Percentiles rank a stretch among this genome's conserved stretches.
These are phyloP conservation scores for Verbascum thapsus DNA, from an alignment of 257 asterid genomes.

Conservation along the genomic window DNA sequence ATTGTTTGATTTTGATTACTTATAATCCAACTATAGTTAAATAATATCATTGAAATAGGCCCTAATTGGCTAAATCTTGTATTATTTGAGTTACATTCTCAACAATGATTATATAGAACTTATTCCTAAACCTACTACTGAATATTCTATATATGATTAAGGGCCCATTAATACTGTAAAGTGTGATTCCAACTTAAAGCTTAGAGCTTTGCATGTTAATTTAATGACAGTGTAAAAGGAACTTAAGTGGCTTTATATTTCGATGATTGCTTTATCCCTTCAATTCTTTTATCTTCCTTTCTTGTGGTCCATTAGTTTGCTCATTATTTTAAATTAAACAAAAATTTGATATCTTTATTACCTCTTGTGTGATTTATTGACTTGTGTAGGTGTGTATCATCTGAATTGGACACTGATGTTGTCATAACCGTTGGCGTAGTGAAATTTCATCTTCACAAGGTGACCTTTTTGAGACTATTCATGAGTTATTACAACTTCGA, in stretches of 20 bases:
- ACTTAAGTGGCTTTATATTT: slow-evolving; percentile 31
- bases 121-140: slow-evolving; percentile 31
- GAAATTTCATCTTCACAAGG: slow-evolving; percentile 91
- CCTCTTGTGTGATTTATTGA: slow-evolving; percentile 10
- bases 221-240: slow-evolving; percentile 11
- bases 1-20: slow-evolving; percentile 37
- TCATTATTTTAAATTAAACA: background rate
- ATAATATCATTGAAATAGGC: slow-evolving; percentile 28
- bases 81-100: slow-evolving; percentile 34
- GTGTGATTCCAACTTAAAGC: slow-evolving; percentile 34
- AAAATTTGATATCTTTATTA: background rate
- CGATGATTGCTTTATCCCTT: slow-evolving; percentile 38
- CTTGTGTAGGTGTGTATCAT: slow-evolving; percentile 60
- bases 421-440: slow-evolving; percentile 58
- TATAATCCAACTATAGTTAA: slow-evolving; percentile 45
- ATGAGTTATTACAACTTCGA: background rate
- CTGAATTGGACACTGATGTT: slow-evolving; percentile 81
- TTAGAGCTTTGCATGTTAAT: slow-evolving; percentile 25
- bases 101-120: slow-evolving; percentile 27
- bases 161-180: slow-evolving; percentile 45
- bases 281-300: slow-evolving; percentile 3
- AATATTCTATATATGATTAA: slow-evolving; percentile 30
- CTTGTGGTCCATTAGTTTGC: slow-evolving; percentile 49
- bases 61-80: slow-evolving; percentile 31
- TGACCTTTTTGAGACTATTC: slow-evolving; percentile 33